phyloP scores from a whole-genome alignment of 805 yeast species.

The Candida arabinofermentans region DNA sequence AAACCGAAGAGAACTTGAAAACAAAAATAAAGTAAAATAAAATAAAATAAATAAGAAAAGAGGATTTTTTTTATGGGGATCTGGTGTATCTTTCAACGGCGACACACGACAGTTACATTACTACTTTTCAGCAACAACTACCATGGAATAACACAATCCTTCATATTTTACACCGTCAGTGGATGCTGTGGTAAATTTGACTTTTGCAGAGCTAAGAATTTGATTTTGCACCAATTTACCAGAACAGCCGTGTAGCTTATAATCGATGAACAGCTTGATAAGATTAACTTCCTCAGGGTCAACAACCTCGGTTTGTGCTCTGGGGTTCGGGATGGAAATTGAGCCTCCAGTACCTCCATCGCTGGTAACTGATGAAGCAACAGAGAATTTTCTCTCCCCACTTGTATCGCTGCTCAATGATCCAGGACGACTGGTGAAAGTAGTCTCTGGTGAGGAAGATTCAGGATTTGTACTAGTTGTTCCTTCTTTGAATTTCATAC shows the following conservation, averaged over 20 bases:
- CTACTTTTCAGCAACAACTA: slow-evolving; percentile 25
- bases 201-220: slow-evolving; percentile 3
- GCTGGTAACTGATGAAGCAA: neutral
- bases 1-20: too few species aligned
- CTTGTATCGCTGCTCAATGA: neutral
- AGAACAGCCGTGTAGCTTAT: slow-evolving; percentile 26
- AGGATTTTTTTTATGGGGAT: too few species aligned
- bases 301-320: neutral
- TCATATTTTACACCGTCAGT: slow-evolving; percentile 13
- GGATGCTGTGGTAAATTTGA: neutral
- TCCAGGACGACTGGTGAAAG: neutral
- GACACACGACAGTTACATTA: too few species aligned
- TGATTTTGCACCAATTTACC: slow-evolving; percentile 19
- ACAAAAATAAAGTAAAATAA: too few species aligned
- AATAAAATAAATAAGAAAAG: too few species aligned
- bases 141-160: slow-evolving; percentile 23
- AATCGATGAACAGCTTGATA: slow-evolving; percentile 29
- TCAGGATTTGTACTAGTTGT: neutral
- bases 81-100: too few species aligned
- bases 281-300: slow-evolving; percentile 17
- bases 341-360: neutral
- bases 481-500: slow-evolving; percentile 6
- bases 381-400: neutral
- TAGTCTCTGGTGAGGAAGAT: neutral
- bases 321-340: neutral